Evolutionary conservation across 495 filamentous ascomycete species (phyloP).

Genomic region (Penicillium canescens): DNA sequence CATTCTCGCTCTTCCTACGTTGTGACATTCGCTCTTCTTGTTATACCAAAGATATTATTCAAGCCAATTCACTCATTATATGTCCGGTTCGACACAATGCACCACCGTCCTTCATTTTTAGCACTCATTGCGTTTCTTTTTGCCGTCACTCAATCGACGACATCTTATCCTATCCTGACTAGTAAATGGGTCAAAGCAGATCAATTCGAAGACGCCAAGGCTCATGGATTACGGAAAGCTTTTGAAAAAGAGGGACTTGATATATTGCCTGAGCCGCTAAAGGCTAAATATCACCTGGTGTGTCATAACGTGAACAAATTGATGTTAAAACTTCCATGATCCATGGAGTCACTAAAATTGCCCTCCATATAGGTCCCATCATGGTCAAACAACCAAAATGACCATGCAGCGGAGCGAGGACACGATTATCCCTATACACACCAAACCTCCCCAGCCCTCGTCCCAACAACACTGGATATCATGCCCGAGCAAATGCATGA

Average conservation of each 20-base stretch:
- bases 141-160: constrained; percentile 6
- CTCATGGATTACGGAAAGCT: constrained; percentile 7
- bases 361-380: not conserved
- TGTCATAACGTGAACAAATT: not conserved
- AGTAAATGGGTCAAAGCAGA: constrained; percentile 11
- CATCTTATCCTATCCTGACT: constrained; percentile 16
- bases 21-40: not conserved
- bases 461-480: constrained; percentile 5
- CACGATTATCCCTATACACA: not conserved
- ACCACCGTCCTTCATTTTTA: not conserved
- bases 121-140: constrained; percentile 12
- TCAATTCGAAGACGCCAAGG: constrained; percentile 1
- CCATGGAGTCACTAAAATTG: not conserved
- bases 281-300: constrained; percentile 5
- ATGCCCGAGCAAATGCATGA: not conserved
- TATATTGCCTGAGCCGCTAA: not conserved
- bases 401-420: not conserved
- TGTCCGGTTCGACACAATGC: not conserved
- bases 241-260: constrained; percentile 5
- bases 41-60: not conserved
- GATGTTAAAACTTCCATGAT: not conserved
- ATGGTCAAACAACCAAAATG: not conserved
- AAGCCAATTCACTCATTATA: not conserved
- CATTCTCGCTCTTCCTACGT: not conserved
- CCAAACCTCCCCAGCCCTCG: constrained; percentile 2